Base-by-base conservation (phyloP, 805 yeast species). In the Wickerhamiella kazuoi region DNA sequence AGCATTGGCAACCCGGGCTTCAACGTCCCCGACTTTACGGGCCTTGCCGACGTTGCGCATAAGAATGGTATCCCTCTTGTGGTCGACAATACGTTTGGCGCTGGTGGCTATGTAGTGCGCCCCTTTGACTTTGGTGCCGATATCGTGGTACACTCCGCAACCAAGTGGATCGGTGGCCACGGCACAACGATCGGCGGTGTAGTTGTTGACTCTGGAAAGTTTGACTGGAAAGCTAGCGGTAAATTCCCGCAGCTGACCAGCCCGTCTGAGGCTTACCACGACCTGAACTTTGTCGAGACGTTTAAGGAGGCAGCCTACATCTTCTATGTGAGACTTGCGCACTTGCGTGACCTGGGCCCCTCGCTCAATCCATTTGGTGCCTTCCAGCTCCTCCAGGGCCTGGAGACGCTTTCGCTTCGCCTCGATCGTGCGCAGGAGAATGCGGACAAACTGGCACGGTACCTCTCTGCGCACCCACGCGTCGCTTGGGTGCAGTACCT, bases 141-240 rank as follows among this genome's bases (percentile, higher is more conserved):
- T 57, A 78, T 86, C 48, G 79, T 87, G 26, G 79, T 79, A 17
- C 94, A 86, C 60, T 84, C 95, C 44, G 94, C 95, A 40, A 86
- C 97, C 43, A 86, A 86, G 61, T 87, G 95, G 95, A 86, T 86
- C 49, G 94, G 94, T 46, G 97, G 96, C 43, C 96, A 86, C 56
- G 96, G 97, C 56, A 83, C 80, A 41, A 82, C 95, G 34, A 76
- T 86, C 59, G 96, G 79, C 39, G 97, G 97, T 67, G 80, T 77
- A 39, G 36, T 42, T 14, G 41, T 42, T 13, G 53, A 87, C 58
- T 73, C 84, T 29, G 95, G 96, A 49, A 86, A 79, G 37, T 87
- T 87, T 69, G 93, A 87, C 53, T 87, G 94, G 86, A 65, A 70
- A 42, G 71, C 81, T 46, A 87, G 90, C 34, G 75, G 79, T 54